A percentile compares a stretch with the other conserved stretches of the same genome.
Evolutionary conservation across 1,284 basidiomycete species (phyloP).

Genomic region (Rhizoctonia solani): DNA sequence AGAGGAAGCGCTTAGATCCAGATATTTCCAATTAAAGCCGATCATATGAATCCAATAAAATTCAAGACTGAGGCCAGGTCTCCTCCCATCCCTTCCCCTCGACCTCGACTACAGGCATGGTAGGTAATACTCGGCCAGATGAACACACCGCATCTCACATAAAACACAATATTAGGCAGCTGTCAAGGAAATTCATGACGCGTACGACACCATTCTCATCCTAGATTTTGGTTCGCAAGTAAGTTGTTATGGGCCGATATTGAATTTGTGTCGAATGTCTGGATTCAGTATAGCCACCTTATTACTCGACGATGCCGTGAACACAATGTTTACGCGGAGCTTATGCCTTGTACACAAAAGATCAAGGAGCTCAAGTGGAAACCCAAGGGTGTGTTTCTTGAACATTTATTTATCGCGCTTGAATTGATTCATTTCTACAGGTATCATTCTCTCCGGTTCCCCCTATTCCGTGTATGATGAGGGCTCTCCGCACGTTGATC

Average conservation of each 20-base stretch:
- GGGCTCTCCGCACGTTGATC: slow-evolving; percentile 93
- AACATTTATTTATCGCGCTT: slow-evolving; percentile 23
- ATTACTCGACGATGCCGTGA: slow-evolving; percentile 98
- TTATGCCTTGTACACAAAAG: slow-evolving; percentile 96
- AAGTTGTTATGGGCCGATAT: slow-evolving; percentile 40
- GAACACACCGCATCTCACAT: not conserved
- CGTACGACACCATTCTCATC: slow-evolving; percentile 96
- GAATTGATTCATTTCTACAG: slow-evolving; percentile 49
- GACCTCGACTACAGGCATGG: slow-evolving; percentile 2
- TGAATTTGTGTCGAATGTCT: slow-evolving; percentile 38
- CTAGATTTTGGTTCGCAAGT: slow-evolving; percentile 98
- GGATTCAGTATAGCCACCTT: slow-evolving; percentile 88
- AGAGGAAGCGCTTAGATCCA: slow-evolving; percentile 19
- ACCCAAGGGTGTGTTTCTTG: slow-evolving; percentile 76
- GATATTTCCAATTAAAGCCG: slow-evolving; percentile 10
- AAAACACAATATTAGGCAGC: not conserved
- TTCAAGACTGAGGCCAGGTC: not conserved
- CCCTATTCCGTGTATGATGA: slow-evolving; percentile 97
- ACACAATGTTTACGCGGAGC: slow-evolving; percentile 96
- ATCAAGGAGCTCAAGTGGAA: slow-evolving; percentile 89
- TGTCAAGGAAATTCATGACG: slow-evolving; percentile 71
- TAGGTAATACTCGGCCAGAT: not conserved
- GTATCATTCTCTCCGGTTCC: slow-evolving; percentile 97
- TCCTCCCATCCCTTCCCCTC: not conserved
- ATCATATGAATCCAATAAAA: slow-evolving; percentile 30